These are phyloP conservation scores for Strobilomyces echinocephalus DNA, from an alignment of 768 basidiomycete species.

Conservation along the genomic window DNA sequence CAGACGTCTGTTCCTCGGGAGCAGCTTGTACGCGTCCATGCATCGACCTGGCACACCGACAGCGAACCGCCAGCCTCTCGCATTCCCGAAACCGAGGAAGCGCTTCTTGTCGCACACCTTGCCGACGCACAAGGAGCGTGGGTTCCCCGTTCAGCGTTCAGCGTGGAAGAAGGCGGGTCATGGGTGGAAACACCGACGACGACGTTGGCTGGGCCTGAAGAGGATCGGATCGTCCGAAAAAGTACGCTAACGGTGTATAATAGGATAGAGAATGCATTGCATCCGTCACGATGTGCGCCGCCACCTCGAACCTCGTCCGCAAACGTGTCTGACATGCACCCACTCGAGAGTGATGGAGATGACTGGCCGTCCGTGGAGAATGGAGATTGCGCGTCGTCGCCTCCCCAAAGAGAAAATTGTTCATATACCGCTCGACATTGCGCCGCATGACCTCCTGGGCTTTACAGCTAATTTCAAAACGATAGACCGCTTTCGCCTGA, in stretches of 20 bases:
- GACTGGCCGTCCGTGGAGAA: too few species aligned
- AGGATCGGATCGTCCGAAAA: conserved; percentile 14
- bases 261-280: conserved; percentile 13
- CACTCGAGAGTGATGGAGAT: too few species aligned
- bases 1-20: conserved; percentile 38
- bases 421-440: too few species aligned
- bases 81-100: conserved; percentile 19
- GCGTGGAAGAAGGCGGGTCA: conserved; percentile 22
- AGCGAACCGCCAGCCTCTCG: conserved; percentile 26
- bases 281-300: not conserved
- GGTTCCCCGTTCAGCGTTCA: conserved; percentile 30
- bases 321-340: conserved; percentile 10
- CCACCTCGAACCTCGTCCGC: conserved; percentile 38
- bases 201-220: conserved; percentile 1
- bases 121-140: conserved; percentile 29
- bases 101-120: conserved; percentile 25
- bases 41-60: conserved; percentile 4
- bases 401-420: too few species aligned
- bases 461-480: too few species aligned
- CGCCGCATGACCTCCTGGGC: too few species aligned
- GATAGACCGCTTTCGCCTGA: too few species aligned
- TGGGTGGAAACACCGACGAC: conserved; percentile 19
- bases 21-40: conserved; percentile 22
- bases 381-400: too few species aligned
- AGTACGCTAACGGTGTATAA: conserved; percentile 23